These are phyloP conservation scores for Lasiodiplodia citricola DNA, from an alignment of 2,329 filamentous ascomycete genomes.

Conservation along the genomic window DNA sequence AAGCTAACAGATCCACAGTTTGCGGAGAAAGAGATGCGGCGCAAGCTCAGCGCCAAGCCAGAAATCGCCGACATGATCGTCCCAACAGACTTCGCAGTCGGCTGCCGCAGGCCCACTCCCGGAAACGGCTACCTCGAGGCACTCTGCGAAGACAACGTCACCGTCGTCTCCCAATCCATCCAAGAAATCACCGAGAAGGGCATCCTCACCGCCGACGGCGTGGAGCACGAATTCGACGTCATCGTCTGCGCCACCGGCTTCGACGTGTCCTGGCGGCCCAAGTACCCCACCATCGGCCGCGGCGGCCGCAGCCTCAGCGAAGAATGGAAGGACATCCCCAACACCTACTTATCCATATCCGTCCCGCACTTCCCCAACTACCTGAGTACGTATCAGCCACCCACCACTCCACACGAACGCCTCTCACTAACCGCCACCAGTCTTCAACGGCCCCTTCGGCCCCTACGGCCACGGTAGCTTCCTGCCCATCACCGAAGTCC, in stretches of 20 bases:
- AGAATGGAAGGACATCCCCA: constrained; percentile 25
- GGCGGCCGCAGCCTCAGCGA: constrained; percentile 9
- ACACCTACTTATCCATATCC: constrained; percentile 35
- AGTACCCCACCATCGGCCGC: constrained; percentile 15
- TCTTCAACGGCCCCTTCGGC: constrained; percentile 23
- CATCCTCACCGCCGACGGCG: constrained; percentile 37
- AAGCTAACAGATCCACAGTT: constrained; percentile 39
- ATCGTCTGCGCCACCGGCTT: constrained; percentile 43
- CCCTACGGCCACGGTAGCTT: neutral
- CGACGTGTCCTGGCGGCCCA: constrained; percentile 36
- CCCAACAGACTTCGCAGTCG: constrained; percentile 44
- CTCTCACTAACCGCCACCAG: constrained; percentile 33
- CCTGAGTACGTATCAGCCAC: constrained; percentile 10
- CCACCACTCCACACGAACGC: constrained; percentile 4
- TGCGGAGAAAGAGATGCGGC: constrained; percentile 44
- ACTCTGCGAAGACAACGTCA: constrained; percentile 38
- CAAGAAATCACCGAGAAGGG: constrained; percentile 38
- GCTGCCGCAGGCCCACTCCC: constrained; percentile 38
- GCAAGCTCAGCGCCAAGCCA: constrained; percentile 46
- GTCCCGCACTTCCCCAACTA: constrained; percentile 24
- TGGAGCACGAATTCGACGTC: constrained; percentile 39
- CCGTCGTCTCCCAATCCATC: constrained; percentile 31
- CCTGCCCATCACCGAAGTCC: neutral
- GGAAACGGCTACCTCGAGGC: constrained; percentile 42
- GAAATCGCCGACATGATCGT: constrained; percentile 52